Evolutionary conservation across 176 grass and related monocot species (phyloP).

Genomic region (Zoysia pacifica): DNA sequence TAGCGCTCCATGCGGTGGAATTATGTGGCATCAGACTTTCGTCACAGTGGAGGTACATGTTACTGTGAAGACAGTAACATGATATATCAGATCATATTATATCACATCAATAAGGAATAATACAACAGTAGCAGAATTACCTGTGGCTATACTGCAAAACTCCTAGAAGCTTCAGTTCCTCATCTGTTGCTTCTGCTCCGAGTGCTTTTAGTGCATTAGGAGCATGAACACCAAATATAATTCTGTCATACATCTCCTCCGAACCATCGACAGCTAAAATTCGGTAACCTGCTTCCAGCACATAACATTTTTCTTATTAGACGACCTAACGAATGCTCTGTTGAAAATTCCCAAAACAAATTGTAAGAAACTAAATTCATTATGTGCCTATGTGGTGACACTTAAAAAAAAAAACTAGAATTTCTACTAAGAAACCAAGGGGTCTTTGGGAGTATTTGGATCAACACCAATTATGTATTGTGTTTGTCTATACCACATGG

Average conservation of each 20-base stretch:
- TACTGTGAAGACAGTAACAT: constrained; percentile 32
- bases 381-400: not conserved
- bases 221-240: constrained; percentile 70
- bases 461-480: not conserved
- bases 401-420: not conserved
- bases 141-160: constrained; percentile 84
- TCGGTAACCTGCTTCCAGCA: constrained; percentile 45
- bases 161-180: constrained; percentile 69
- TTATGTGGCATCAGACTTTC: constrained; percentile 79
- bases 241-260: constrained; percentile 62
- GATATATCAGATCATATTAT: not conserved
- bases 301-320: not conserved
- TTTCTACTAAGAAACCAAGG: not conserved
- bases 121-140: constrained; percentile 30
- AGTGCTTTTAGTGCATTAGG: constrained; percentile 73
- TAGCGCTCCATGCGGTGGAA: constrained; percentile 76
- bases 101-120: not conserved
- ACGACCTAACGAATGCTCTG: no score
- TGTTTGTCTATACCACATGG: not conserved
- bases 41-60: constrained; percentile 85
- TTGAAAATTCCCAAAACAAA: not conserved
- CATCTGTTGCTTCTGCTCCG: constrained; percentile 66
- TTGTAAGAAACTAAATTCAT: not conserved
- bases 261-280: constrained; percentile 45
- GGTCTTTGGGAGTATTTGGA: not conserved